Evolutionary conservation across 2,329 filamentous ascomycete genomes (phyloP).

Genomic region (Camillea tinctor): DNA sequence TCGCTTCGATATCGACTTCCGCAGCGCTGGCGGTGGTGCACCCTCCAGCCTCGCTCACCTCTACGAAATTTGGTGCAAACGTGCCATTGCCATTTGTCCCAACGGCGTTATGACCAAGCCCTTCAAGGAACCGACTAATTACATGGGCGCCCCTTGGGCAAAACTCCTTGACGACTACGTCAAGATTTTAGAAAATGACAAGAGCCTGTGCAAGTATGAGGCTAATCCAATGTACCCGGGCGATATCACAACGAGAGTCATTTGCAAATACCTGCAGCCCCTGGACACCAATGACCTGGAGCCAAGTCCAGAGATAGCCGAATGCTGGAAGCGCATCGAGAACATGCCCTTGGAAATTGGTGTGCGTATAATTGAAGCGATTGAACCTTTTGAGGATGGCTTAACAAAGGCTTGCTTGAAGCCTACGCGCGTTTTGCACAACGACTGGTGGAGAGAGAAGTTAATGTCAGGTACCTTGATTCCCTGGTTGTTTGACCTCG

Average conservation of each 20-base stretch:
- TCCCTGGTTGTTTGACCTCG: slow-evolving; percentile 25
- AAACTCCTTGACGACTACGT: not conserved
- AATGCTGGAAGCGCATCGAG: not conserved
- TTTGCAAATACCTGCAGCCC: slow-evolving; percentile 4
- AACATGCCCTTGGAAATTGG: slow-evolving; percentile 13
- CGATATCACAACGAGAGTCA: slow-evolving; percentile 2
- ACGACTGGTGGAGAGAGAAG: slow-evolving; percentile 16
- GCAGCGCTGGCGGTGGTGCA: slow-evolving; percentile 4
- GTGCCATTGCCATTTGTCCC: slow-evolving; percentile 11
- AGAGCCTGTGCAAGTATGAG: slow-evolving; percentile 1
- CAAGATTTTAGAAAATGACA: not conserved
- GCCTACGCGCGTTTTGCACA: slow-evolving; percentile 16
- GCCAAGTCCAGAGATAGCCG: not conserved
- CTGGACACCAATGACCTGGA: slow-evolving; percentile 1
- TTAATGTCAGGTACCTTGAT: slow-evolving; percentile 16
- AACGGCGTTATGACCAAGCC: not conserved
- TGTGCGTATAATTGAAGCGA: not conserved
- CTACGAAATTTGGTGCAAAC: slow-evolving; percentile 27
- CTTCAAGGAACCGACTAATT: not conserved
- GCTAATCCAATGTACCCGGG: slow-evolving; percentile 1
- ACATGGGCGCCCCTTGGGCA: slow-evolving; percentile 3
- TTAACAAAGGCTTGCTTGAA: not conserved
- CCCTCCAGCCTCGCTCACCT: slow-evolving; percentile 21
- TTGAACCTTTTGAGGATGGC: slow-evolving; percentile 16
- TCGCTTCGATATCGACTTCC: slow-evolving; percentile 13